Base-by-base conservation (phyloP, 768 basidiomycete genomes). In the Suillus ampliporus region DNA sequence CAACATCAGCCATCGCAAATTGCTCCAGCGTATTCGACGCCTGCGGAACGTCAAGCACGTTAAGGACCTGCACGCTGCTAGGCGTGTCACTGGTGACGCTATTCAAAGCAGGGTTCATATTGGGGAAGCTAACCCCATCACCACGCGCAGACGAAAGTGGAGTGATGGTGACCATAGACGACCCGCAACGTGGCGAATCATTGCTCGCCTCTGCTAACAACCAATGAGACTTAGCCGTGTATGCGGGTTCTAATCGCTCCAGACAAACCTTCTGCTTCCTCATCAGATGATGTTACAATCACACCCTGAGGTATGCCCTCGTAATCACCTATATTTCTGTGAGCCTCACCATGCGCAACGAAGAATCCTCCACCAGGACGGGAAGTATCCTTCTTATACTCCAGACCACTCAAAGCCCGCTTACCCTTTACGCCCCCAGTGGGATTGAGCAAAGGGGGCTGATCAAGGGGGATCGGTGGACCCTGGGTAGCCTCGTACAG, bases 401-500 rank as follows among this genome's bases (percentile, higher is more conserved):
- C 83, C 58, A 95, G 76, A 48, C 82, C 81, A 26, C 72, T 76
- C 5, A 83, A 69, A 6, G 83, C 84, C 65, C 82, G 84, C 57
- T 77, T 84, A 40, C 79, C 86, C 62, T 86, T 87, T 17, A 88
- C 84, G 21, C 86, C 88, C 34, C 89, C 89, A 1, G 92, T 90
- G 4, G 95, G 94, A 72, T 95, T 95, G 61, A 94, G 81, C 17
- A 84, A 80, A 11, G 89, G 86, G 0, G 82, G 74, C 59, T 86
- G 81, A 67, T 87, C 84, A 58, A 87, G 75, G 71, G 77, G 76
- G 19, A 74, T 83, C n/a, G 78, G 76, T 7, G 82, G 79, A n/a
- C 90, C 89, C 73, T 92, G 90, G n/a, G 96, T 97, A 14, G 95
- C 94, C 77, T 96, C 94, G 74, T 94, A 96, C 40, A 97, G 81